phyloP scores from a whole-genome alignment of 2,329 filamentous ascomycete species.

The Plectosphaerella cucumerina region DNA sequence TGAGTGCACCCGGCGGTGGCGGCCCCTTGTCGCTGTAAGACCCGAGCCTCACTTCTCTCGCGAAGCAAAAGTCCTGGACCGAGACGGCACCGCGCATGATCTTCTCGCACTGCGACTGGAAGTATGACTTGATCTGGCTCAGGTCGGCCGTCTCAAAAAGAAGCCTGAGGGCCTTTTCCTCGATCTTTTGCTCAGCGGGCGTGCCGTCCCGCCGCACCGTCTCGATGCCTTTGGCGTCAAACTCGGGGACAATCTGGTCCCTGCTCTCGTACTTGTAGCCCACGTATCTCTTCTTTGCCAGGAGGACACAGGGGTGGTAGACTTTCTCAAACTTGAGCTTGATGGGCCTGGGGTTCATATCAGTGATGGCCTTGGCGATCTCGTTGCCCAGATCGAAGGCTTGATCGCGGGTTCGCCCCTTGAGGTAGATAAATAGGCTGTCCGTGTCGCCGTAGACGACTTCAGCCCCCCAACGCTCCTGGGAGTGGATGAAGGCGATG shows the following conservation, averaged over 20 bases:
- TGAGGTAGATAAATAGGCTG: slow-evolving; percentile 86
- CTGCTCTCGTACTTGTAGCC: slow-evolving; percentile 92
- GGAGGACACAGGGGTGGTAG: slow-evolving; percentile 88
- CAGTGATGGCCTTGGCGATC: slow-evolving; percentile 81
- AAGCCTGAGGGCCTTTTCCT: slow-evolving; percentile 84
- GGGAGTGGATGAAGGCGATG: slow-evolving; percentile 86
- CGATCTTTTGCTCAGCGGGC: slow-evolving; percentile 92
- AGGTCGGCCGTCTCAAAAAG: slow-evolving; percentile 89
- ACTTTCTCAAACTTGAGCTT: slow-evolving; percentile 99
- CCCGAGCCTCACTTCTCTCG: slow-evolving; percentile 84
- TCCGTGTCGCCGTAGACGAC: slow-evolving; percentile 98
- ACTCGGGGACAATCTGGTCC: slow-evolving; percentile 74
- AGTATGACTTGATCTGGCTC: slow-evolving; percentile 83
- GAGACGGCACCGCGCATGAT: slow-evolving; percentile 87
- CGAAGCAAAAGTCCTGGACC: slow-evolving; percentile 94
- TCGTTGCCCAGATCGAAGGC: slow-evolving; percentile 92
- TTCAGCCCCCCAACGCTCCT: slow-evolving; percentile 85
- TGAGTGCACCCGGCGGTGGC: slow-evolving; percentile 81
- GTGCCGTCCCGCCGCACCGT: slow-evolving; percentile 94
- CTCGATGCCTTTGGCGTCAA: slow-evolving; percentile 97
- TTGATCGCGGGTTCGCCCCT: slow-evolving; percentile 79
- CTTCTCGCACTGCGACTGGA: slow-evolving; percentile 84
- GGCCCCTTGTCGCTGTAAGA: slow-evolving; percentile 79
- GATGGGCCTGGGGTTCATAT: slow-evolving; percentile 84
- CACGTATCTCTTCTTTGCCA: slow-evolving; percentile 97